Conservation (phyloP, 2,329 filamentous ascomycete species). For the Lachnellula subtilissima region DNA sequence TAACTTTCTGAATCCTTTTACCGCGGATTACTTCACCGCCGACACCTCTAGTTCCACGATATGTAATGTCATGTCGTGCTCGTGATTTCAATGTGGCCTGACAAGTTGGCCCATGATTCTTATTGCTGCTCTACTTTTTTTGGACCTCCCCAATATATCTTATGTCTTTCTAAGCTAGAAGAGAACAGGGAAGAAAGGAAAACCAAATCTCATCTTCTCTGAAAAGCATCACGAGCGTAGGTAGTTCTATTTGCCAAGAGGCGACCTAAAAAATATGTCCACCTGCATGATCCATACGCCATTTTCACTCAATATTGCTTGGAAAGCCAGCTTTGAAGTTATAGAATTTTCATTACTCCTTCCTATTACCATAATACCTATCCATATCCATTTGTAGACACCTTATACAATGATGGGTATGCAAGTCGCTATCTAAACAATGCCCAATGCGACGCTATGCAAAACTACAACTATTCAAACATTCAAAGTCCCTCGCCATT, state of each 20-base stretch:
- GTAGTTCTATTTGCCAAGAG: too few species aligned
- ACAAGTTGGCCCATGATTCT: not conserved
- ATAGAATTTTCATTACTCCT: not conserved
- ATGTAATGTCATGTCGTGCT: not conserved
- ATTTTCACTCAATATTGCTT: not conserved
- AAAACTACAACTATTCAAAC: conserved; percentile 8
- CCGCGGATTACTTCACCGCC: not conserved
- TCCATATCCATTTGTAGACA: not conserved
- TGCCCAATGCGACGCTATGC: conserved; percentile 20
- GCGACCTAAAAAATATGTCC: too few species aligned
- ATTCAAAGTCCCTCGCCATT: conserved; percentile 39
- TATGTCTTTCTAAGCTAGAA: too few species aligned
- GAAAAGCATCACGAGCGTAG: too few species aligned
- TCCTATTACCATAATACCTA: not conserved
- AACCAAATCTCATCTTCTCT: too few species aligned
- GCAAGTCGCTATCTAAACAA: conserved; percentile 3
- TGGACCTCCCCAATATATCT: too few species aligned
- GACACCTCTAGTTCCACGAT: not conserved
- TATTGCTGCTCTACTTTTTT: too few species aligned
- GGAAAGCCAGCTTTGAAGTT: not conserved
- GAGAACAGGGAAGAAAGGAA: too few species aligned
- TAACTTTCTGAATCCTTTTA: not conserved
- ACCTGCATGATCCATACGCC: not conserved
- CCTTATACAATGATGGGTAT: conserved; percentile 1
- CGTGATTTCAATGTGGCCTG: not conserved